Evolutionary conservation across 2,329 filamentous ascomycete species (phyloP).

Genomic region (Pseudogymnoascus sp.): DNA sequence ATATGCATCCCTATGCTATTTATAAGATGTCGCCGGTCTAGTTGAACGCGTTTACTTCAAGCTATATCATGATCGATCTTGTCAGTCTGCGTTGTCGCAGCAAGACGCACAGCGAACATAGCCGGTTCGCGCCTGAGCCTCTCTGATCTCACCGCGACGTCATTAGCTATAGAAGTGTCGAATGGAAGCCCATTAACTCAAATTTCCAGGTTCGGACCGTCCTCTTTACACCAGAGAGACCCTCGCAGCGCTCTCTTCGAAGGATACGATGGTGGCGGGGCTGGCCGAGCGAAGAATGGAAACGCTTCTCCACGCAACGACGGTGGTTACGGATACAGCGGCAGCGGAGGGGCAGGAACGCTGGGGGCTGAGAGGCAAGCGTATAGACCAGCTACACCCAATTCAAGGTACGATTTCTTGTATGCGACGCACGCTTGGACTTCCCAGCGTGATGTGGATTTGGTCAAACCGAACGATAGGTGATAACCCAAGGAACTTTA

Average conservation of each 20-base stretch:
- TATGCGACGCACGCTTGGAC: background rate
- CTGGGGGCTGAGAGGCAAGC: conserved; percentile 31
- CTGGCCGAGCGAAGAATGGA: conserved; percentile 11
- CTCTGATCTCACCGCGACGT: background rate
- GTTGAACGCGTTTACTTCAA: background rate
- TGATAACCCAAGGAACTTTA: conserved; percentile 28
- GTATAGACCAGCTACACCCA: conserved; percentile 63
- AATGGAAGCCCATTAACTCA: background rate
- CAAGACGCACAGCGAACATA: background rate
- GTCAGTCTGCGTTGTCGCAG: background rate
- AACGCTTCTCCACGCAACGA: conserved; percentile 16
- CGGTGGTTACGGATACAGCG: conserved; percentile 45
- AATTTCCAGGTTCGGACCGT: conserved; percentile 51
- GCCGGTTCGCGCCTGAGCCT: background rate
- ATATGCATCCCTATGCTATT: background rate
- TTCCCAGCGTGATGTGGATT: background rate
- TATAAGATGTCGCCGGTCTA: background rate
- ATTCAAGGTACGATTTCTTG: conserved; percentile 46
- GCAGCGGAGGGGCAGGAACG: conserved; percentile 24
- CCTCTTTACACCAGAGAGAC: conserved; percentile 64
- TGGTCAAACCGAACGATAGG: background rate
- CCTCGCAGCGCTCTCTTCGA: conserved; percentile 66
- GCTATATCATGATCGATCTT: background rate
- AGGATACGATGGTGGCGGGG: conserved; percentile 52
- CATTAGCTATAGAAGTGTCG: background rate